Base-by-base conservation (phyloP, 805 yeast genomes). In the Candida peoriensis region DNA sequence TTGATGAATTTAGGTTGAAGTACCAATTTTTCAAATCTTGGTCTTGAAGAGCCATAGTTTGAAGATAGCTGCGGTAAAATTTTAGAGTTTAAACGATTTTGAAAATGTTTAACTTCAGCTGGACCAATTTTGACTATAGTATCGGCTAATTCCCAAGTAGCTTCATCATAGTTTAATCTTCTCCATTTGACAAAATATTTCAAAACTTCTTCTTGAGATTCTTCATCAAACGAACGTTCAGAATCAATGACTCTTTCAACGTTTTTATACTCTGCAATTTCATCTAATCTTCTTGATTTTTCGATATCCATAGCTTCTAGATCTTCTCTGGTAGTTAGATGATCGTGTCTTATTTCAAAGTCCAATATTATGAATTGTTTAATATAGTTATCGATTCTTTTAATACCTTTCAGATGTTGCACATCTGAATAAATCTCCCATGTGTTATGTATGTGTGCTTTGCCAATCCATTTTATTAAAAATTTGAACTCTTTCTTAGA, bases 121-220 rank as follows among this genome's bases (percentile, higher is more conserved):
- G 96, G 96, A 3, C 95, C 86, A 26, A 83, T 58, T 41, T 76
- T 74, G 2, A 93, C 97, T 46, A 93, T 87, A 44, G 76, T 81
- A 33, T 79, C 81, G 1, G 97, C 97, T 46, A 78, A 75, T 61
- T 93, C 99, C 97, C 97, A 93, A 5, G 97, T 87, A 39, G 96
- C 86, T 49, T 85, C 95, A 60, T 94, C 97, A 54, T 93, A 93
- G 50, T 88, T 84, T 19, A 93, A 70, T 36, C 97, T 73, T 54
- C 78, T 81, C 98, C 98, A 93, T 60, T 93, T 93, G 41, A 89
- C 90, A 41, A 81, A 74, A 58, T 93, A 93, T 54, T 80, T 81
- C 42, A 93, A 67, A 36, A 73, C 78, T 16, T 81, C 76, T 20
- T 70, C 71, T 25, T 84, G 88, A 35, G 17, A 21, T 14, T 68